These are phyloP conservation scores for Taiwanofungus camphoratus DNA, from an alignment of 1,284 basidiomycete genomes.

Conservation along the genomic window DNA sequence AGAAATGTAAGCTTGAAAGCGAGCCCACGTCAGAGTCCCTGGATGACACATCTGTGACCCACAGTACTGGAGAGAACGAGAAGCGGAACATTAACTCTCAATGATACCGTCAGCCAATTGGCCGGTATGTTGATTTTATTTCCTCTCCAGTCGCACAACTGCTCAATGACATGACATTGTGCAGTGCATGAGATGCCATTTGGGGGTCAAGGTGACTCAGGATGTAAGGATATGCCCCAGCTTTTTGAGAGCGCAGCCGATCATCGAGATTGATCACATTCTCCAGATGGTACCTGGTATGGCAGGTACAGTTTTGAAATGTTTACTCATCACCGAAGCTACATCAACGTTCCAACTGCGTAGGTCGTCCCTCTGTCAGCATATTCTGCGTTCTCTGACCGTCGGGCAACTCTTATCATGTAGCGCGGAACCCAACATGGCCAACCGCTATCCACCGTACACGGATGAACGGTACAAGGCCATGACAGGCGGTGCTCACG, in stretches of 20 bases:
- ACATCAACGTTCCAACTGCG: conserved; percentile 35
- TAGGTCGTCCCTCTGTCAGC: conserved; percentile 15
- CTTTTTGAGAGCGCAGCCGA: conserved; percentile 1
- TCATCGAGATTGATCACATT: neutral
- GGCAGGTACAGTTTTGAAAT: conserved; percentile 40
- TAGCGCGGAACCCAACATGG: conserved; percentile 28
- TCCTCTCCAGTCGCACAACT: neutral
- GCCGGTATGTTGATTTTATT: conserved; percentile 27
- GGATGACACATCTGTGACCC: conserved; percentile 16
- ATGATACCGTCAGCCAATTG: conserved; percentile 48
- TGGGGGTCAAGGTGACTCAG: conserved; percentile 43
- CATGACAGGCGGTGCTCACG: neutral
- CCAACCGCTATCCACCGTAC: conserved; percentile 32
- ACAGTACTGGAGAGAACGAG: conserved; percentile 41
- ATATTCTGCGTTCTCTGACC: neutral
- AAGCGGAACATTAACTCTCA: conserved; percentile 48
- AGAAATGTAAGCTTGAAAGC: conserved; percentile 33
- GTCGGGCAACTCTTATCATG: neutral
- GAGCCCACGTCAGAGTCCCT: too few species aligned
- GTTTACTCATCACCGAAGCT: conserved; percentile 41
- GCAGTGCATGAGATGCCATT: conserved; percentile 41
- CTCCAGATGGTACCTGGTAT: conserved; percentile 40
- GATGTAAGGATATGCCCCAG: conserved; percentile 30
- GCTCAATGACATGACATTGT: neutral
- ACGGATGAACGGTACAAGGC: conserved; percentile 23